Base-by-base conservation (phyloP, 345 rosid genomes). In the Camelina neglecta region DNA sequence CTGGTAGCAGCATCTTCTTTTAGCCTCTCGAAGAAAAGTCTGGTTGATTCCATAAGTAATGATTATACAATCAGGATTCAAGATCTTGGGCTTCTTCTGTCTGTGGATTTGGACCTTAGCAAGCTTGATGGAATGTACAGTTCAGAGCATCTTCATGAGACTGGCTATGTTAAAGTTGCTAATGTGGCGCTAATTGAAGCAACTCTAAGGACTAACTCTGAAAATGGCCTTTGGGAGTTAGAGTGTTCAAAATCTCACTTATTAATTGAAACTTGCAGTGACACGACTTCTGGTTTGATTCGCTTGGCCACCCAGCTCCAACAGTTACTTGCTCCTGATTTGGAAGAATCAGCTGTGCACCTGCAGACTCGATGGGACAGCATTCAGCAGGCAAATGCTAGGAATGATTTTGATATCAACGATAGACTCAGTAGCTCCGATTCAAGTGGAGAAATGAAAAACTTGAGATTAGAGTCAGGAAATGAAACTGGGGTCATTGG, bases 1-100 rank as follows among this genome's bases (percentile, higher is more conserved):
- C 76, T 95, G 60, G 67, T 95, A 75, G 99, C 97, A 55, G 98
- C 96, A 55, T 92, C 99, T 83, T 88, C 93, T 58, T 81, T 90
- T 42, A 75, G 76, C 68, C 81, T 95, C 67, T 85, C 90, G 38
- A 89, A 79, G 60, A 70, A 78, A 73, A 56, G 79, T 51, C 48
- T 72, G 35, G 81, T 57, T 62, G 86, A 83, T 72, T 81, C 85
- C 69, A 12, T 47, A 18, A 81, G 81, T 36, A 86, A 69, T 72
- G 88, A 85, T 65, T 86, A 85, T 79, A 83, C 73, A 74, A 84
- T 95, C 65, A 83, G 85, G 80, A 83, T 83, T 75, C 93, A 89
- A 77, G 98, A 95, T 82, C 75, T 92, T 55, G 99, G 99, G 58
- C 84, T 95, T 77, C 99, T 92, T 79, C 84, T 95, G 72, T 77